A percentile compares a stretch with the other conserved stretches of the same genome.
These are phyloP conservation scores for Cryphonectria japonica DNA, from an alignment of 2,329 filamentous ascomycete species.

Conservation along the genomic window DNA sequence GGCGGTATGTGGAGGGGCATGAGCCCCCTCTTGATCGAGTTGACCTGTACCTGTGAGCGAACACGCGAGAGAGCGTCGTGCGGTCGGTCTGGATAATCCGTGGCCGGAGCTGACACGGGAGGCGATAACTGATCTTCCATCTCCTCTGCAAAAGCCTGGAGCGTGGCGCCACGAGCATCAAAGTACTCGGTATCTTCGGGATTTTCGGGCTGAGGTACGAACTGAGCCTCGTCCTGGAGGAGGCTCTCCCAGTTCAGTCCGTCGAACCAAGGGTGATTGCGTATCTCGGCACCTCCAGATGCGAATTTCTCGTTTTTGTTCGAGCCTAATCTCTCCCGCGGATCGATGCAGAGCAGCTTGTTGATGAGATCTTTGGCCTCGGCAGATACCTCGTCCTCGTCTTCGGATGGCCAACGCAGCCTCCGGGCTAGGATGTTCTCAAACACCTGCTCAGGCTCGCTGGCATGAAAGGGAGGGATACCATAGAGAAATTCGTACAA, in stretches of 20 bases:
- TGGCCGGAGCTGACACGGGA: slow-evolving; percentile 67
- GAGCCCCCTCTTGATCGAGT: slow-evolving; percentile 83
- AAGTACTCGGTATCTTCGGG: slow-evolving; percentile 99
- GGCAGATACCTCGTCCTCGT: slow-evolving; percentile 76
- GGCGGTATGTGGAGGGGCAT: slow-evolving; percentile 97
- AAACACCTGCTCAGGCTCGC: slow-evolving; percentile 90
- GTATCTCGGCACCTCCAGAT: slow-evolving; percentile 89
- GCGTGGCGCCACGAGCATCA: slow-evolving; percentile 84
- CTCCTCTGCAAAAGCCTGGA: slow-evolving; percentile 92
- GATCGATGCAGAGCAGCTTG: slow-evolving; percentile 83
- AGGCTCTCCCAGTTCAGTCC: slow-evolving; percentile 88
- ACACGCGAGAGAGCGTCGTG: slow-evolving; percentile 94
- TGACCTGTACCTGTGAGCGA: slow-evolving; percentile 85
- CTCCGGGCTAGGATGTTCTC: slow-evolving; percentile 90
- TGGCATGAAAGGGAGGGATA: slow-evolving; percentile 89
- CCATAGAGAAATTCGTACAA: slow-evolving; percentile 96
- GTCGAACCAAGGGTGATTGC: slow-evolving; percentile 84
- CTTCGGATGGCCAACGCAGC: slow-evolving; percentile 90
- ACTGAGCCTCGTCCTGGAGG: slow-evolving; percentile 93
- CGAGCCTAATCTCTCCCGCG: slow-evolving; percentile 78
- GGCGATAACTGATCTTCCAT: slow-evolving; percentile 87
- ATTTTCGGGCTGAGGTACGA: slow-evolving; percentile 89
- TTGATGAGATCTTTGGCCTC: slow-evolving; percentile 96
- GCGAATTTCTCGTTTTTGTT: slow-evolving; percentile 82
- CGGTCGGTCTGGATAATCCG: slow-evolving; percentile 84